Conservation (phyloP, 2,329 filamentous ascomycete genomes). For the Ophiostoma australiae region DNA sequence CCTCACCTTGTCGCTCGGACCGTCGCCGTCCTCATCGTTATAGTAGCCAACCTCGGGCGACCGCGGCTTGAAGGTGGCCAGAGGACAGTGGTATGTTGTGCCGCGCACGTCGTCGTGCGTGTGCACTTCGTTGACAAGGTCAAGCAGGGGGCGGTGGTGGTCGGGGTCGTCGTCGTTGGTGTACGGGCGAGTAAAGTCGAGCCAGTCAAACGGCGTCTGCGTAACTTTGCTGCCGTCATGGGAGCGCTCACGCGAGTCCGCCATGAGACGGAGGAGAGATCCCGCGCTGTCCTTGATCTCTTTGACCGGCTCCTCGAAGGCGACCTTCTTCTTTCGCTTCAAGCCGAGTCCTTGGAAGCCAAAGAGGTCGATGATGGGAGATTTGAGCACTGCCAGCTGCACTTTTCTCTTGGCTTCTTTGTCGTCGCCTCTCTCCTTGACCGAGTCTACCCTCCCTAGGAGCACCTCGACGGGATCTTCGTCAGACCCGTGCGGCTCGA, state of each 20-base stretch:
- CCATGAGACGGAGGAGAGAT: slow-evolving; percentile 1
- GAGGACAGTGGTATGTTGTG: slow-evolving; percentile 44
- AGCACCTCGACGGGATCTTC: slow-evolving; percentile 21
- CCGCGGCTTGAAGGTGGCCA: slow-evolving; percentile 34
- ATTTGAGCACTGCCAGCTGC: not conserved
- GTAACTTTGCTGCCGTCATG: not conserved
- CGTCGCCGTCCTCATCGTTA: not conserved
- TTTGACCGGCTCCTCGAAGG: not conserved
- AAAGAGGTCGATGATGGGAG: not conserved
- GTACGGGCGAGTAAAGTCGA: slow-evolving; percentile 50
- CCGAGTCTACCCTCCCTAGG: not conserved
- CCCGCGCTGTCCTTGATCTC: not conserved
- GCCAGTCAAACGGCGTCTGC: slow-evolving; percentile 53
- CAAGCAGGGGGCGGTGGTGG: slow-evolving; percentile 45
- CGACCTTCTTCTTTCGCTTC: not conserved
- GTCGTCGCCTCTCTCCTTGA: not conserved
- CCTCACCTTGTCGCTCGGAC: slow-evolving; percentile 23
- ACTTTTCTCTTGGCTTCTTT: not conserved
- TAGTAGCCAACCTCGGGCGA: slow-evolving; percentile 25
- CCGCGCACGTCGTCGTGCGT: slow-evolving; percentile 40
- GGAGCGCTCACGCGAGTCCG: not conserved
- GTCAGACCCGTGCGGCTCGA: slow-evolving; percentile 36
- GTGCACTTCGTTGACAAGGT: slow-evolving; percentile 44
- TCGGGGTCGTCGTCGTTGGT: slow-evolving; percentile 41
- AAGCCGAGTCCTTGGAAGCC: not conserved